phyloP scores from a whole-genome alignment of 2,329 filamentous ascomycete species.

The Harringtonia lauricola region DNA sequence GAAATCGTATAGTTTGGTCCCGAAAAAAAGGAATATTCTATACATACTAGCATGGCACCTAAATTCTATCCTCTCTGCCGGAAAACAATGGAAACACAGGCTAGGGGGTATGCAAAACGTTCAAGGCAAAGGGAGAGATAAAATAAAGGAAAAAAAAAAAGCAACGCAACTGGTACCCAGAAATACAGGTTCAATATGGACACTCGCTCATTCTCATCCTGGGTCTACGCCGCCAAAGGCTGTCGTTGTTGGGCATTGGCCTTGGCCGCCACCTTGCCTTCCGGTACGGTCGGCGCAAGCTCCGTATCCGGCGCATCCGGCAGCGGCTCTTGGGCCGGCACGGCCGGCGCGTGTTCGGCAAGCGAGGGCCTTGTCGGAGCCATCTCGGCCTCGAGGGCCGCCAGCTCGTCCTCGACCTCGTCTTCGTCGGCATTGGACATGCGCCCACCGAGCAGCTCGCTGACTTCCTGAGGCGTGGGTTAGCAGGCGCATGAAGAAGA shows the following conservation, averaged over 20 bases:
- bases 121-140: background rate
- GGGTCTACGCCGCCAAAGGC: slow-evolving; percentile 9
- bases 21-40: too few species aligned
- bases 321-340: slow-evolving; percentile 18
- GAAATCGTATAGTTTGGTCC: too few species aligned
- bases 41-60: too few species aligned
- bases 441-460: slow-evolving; percentile 75
- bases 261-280: background rate
- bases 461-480: slow-evolving; percentile 58
- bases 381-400: slow-evolving; percentile 59
- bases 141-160: background rate
- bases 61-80: too few species aligned
- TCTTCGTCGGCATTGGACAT: slow-evolving; percentile 95
- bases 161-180: too few species aligned
- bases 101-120: too few species aligned
- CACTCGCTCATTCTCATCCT: background rate
- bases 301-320: slow-evolving; percentile 45
- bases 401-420: slow-evolving; percentile 92
- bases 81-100: too few species aligned
- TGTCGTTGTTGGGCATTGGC: slow-evolving; percentile 7
- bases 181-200: background rate
- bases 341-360: slow-evolving; percentile 14
- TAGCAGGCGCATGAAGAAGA: background rate
- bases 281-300: background rate
- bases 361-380: slow-evolving; percentile 11